Evolutionary conservation across 352 stramenopile species (phyloP).

Genomic region (Pythium rishiriense): DNA sequence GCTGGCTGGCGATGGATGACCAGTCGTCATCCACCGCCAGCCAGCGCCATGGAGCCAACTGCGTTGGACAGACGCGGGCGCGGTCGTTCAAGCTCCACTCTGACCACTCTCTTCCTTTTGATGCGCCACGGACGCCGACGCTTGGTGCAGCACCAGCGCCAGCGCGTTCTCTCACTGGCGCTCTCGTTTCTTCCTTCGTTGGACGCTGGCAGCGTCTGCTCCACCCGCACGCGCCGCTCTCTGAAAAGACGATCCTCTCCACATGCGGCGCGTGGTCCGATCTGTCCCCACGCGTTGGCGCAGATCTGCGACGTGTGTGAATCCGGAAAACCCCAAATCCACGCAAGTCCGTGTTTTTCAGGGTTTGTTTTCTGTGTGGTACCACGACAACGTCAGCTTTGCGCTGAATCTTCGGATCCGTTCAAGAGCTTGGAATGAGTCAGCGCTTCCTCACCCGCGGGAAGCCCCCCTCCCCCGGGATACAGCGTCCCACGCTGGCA

Average conservation of each 20-base stretch:
- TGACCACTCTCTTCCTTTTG: not conserved
- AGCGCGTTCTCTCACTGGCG: too few species aligned
- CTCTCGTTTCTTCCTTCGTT: too few species aligned
- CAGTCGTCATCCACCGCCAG: too few species aligned
- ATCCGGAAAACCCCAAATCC: not conserved
- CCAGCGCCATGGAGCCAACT: not conserved
- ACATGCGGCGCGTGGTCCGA: too few species aligned
- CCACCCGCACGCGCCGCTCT: too few species aligned
- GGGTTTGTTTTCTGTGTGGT: not conserved
- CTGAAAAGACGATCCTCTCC: too few species aligned
- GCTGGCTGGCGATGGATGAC: not conserved
- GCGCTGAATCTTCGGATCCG: not conserved
- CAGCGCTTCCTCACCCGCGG: not conserved
- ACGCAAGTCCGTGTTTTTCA: not conserved
- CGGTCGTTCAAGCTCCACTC: not conserved
- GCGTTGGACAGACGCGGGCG: not conserved
- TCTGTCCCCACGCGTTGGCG: too few species aligned
- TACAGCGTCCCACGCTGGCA: conserved; percentile 9
- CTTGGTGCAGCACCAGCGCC: too few species aligned
- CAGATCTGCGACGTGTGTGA: not conserved
- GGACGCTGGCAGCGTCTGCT: too few species aligned
- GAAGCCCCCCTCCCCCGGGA: not conserved
- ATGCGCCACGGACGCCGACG: too few species aligned
- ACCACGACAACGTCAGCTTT: not conserved
- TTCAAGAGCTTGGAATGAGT: not conserved